Evolutionary conservation across 768 basidiomycete genomes (phyloP).

Genomic region (Mycena metata): DNA sequence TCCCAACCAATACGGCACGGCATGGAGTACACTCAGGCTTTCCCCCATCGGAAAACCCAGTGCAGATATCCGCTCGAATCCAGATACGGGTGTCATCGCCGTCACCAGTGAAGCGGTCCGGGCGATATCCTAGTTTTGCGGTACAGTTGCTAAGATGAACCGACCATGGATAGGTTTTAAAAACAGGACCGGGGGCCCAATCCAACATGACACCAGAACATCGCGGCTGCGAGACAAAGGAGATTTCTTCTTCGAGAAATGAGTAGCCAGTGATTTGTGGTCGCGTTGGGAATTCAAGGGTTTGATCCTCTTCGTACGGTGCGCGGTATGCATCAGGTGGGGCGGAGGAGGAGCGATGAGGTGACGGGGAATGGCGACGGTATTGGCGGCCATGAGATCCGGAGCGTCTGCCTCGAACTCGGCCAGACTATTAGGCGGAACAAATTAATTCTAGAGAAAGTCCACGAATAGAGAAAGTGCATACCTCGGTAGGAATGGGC

Average conservation of each 20-base stretch:
- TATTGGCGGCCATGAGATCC: not conserved
- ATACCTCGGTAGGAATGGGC: no score
- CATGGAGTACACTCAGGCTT: not conserved
- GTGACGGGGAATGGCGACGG: not conserved
- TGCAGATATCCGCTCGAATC: not conserved
- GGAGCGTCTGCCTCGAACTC: not conserved
- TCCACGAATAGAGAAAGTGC: no score
- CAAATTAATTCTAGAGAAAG: no score
- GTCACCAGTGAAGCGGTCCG: not conserved
- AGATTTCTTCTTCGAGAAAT: no score
- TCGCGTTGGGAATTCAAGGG: no score
- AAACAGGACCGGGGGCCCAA: not conserved
- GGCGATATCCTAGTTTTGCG: not conserved
- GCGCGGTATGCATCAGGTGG: not conserved
- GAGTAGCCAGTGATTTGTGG: no score
- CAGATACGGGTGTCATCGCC: conserved; percentile 2
- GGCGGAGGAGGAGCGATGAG: not conserved
- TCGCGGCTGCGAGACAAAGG: not conserved
- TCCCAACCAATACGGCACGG: not conserved
- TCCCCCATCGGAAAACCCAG: not conserved
- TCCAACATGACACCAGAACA: conserved; percentile 7
- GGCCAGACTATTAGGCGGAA: no score
- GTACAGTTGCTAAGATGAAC: not conserved
- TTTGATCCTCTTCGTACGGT: not conserved
- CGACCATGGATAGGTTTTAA: conserved; percentile 1